A percentile compares a stretch with the other conserved stretches of the same genome.
phyloP scores from a whole-genome alignment of 2,329 filamentous ascomycete genomes.

The Periglandula ipomoeae region DNA sequence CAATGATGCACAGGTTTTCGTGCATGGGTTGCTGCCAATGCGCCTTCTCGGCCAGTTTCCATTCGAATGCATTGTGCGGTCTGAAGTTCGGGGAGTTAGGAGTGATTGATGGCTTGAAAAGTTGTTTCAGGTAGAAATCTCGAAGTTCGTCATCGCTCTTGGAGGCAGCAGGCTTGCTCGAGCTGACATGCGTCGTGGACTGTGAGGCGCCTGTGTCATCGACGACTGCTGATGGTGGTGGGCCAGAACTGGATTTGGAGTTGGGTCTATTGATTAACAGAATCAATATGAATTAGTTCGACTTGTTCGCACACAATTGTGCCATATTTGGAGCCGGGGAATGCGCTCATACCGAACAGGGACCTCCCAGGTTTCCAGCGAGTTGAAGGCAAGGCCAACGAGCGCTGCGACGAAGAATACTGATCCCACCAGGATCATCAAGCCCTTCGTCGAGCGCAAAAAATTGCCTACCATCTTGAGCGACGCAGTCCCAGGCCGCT shows the following conservation, averaged over 20 bases:
- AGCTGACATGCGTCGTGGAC: not conserved
- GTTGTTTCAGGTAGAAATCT: conserved; percentile 22
- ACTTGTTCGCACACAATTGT: not conserved
- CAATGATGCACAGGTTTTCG: conserved; percentile 34
- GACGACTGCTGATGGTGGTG: not conserved
- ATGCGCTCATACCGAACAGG: conserved; percentile 11
- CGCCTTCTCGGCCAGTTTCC: conserved; percentile 17
- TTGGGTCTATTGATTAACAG: not conserved
- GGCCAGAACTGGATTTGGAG: not conserved
- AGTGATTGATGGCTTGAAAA: conserved; percentile 21
- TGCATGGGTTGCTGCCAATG: conserved; percentile 26
- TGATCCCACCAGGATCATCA: conserved; percentile 19
- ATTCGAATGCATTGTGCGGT: conserved; percentile 24
- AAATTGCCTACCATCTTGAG: conserved; percentile 18
- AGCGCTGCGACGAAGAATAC: conserved; percentile 24
- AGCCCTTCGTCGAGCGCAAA: conserved; percentile 21
- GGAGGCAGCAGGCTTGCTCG: not conserved
- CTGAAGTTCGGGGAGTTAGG: conserved; percentile 19
- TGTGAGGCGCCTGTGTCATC: not conserved
- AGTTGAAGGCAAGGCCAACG: conserved; percentile 23
- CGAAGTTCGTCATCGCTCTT: conserved; percentile 14
- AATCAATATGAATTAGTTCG: not conserved
- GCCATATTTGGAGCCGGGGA: not conserved
- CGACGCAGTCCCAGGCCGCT: not conserved
- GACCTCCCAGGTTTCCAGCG: conserved; percentile 20